A percentile compares a stretch with the other conserved stretches of the same genome.
Evolutionary conservation across 257 asterid genomes (phyloP).

Genomic region (Knoxia roxburghii): DNA sequence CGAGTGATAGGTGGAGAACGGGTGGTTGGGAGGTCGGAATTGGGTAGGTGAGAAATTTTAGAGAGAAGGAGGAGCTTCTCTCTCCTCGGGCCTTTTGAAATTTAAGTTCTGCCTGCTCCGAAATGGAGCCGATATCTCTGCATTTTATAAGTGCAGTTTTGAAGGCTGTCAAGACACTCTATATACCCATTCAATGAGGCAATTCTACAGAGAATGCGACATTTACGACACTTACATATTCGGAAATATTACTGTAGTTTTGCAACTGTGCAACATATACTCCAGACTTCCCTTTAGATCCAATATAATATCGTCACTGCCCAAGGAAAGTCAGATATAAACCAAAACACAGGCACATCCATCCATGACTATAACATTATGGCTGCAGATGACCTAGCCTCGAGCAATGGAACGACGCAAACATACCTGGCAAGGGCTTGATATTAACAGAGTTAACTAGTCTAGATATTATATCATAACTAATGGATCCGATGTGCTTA

Average conservation of each 20-base stretch:
- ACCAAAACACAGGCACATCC: constrained; percentile 27
- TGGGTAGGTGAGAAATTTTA: no score
- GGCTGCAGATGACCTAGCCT: constrained; percentile 22
- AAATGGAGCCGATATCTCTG: constrained; percentile 27
- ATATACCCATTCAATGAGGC: constrained; percentile 23
- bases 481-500: constrained; percentile 13
- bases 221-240: constrained; percentile 35
- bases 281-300: constrained; percentile 21
- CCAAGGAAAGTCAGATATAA: constrained; percentile 25
- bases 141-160: constrained; percentile 27
- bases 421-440: constrained; percentile 29
- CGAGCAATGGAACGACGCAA: constrained; percentile 14
- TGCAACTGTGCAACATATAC: constrained; percentile 26
- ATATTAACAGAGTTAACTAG: constrained; percentile 21
- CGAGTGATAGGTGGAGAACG: constrained; percentile 13
- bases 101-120: no score
- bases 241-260: constrained; percentile 30
- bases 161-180: constrained; percentile 33
- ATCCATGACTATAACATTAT: constrained; percentile 18
- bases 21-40: constrained; percentile 28
- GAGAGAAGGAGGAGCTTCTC: no score
- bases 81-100: no score
- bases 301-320: constrained; percentile 34
- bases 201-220: constrained; percentile 30
- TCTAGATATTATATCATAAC: constrained; percentile 23